Conservation (phyloP, 2,329 filamentous ascomycete genomes). For the Alternaria sp. region DNA sequence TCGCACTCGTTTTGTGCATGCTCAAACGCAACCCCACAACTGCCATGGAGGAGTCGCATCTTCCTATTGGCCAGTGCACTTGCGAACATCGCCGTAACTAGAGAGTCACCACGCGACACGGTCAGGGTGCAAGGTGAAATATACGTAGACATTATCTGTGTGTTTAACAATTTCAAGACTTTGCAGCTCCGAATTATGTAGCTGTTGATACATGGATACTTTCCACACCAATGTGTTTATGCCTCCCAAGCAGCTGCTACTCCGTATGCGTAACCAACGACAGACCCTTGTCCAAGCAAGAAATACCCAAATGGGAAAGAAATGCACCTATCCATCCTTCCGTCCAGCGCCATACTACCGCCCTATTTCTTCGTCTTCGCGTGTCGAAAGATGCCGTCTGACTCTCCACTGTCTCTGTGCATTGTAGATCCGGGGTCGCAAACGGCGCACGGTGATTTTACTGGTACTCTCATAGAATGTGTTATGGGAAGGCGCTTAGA, state of each 20-base stretch:
- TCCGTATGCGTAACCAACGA: slow-evolving; percentile 37
- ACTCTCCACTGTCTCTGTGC: slow-evolving; percentile 25
- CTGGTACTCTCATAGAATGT: slow-evolving; percentile 26
- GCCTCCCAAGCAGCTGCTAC: slow-evolving; percentile 22
- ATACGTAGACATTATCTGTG: slow-evolving; percentile 8
- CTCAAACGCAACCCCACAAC: slow-evolving; percentile 15
- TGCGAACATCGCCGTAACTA: slow-evolving; percentile 20
- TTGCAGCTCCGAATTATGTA: slow-evolving; percentile 34
- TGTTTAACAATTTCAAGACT: slow-evolving; percentile 13
- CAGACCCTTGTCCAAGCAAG: slow-evolving; percentile 23
- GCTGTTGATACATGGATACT: slow-evolving; percentile 44
- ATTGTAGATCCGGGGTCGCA: slow-evolving; percentile 32
- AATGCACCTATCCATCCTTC: slow-evolving; percentile 25
- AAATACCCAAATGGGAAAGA: slow-evolving; percentile 32
- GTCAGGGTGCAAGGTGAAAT: background rate
- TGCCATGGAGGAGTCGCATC: slow-evolving; percentile 6
- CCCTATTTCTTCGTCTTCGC: slow-evolving; percentile 13
- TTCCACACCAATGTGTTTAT: slow-evolving; percentile 21
- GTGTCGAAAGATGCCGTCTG: slow-evolving; percentile 20
- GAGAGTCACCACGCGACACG: background rate
- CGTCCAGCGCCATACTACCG: slow-evolving; percentile 9
- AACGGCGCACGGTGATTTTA: slow-evolving; percentile 28
- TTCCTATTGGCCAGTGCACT: slow-evolving; percentile 25
- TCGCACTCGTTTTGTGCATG: slow-evolving; percentile 4
- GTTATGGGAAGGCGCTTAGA: slow-evolving; percentile 64